Conservation (phyloP, 176 grass and related monocot genomes). For the Carex littledalei region DNA sequence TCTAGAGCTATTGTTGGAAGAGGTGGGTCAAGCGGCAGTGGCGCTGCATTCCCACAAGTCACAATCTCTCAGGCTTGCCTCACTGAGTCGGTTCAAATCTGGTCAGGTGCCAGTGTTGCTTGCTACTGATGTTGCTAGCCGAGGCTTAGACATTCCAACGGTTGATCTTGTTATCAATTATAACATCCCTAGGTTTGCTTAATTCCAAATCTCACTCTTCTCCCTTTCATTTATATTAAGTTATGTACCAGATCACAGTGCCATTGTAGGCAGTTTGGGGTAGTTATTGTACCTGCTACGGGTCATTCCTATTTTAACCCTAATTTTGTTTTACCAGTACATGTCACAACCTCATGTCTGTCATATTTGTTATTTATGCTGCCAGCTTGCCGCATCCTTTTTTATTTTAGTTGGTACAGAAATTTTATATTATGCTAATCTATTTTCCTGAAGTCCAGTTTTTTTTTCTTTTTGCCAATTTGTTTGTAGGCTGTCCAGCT, state of each 20-base stretch:
- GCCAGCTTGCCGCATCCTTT: neutral
- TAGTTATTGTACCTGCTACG: neutral
- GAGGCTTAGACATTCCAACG: conserved; percentile 95
- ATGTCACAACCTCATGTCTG: neutral
- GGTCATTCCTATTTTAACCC: conserved; percentile 2
- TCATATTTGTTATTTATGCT: neutral
- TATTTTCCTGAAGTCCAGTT: neutral
- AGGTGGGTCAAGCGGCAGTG: conserved; percentile 54
- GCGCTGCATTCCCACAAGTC: conserved; percentile 87
- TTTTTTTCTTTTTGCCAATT: no score
- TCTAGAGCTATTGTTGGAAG: conserved; percentile 69
- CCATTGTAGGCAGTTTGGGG: neutral
- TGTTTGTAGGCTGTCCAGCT: no score
- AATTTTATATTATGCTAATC: neutral
- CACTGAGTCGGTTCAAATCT: conserved; percentile 77
- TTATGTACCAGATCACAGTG: neutral
- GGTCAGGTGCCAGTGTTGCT: conserved; percentile 57
- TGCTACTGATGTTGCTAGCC: conserved; percentile 79
- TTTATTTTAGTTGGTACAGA: neutral
- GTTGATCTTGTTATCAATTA: conserved; percentile 99
- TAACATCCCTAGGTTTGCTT: conserved; percentile 62
- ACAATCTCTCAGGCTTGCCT: conserved; percentile 58
- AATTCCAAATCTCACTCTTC: neutral
- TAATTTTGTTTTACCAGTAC: conserved; percentile 1
- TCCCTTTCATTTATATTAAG: neutral